phyloP scores from a whole-genome alignment of 176 grass and related monocot genomes.

The Leersia perrieri region DNA sequence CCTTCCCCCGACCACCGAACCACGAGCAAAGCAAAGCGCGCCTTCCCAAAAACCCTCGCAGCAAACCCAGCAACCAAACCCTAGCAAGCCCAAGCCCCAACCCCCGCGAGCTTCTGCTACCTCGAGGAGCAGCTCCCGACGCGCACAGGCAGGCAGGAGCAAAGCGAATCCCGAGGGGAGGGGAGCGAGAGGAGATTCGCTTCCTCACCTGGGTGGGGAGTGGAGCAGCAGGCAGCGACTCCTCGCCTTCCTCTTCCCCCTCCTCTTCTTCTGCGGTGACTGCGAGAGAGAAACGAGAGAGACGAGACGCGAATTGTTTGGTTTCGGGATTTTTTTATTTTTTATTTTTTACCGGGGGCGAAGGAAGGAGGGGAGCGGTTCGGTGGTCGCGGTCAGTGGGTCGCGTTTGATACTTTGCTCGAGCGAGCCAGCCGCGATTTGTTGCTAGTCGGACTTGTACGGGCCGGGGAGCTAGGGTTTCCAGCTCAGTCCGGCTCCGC shows the following conservation, averaged over 20 bases:
- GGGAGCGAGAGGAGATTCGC: not conserved
- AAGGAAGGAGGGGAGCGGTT: not conserved
- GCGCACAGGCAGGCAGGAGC: not conserved
- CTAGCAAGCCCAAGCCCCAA: slow-evolving; percentile 41
- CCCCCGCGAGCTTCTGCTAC: not conserved
- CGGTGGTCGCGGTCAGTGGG: not conserved
- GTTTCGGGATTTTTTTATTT: not conserved
- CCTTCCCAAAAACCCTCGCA: not conserved
- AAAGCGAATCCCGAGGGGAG: not conserved
- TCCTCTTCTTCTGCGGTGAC: not conserved
- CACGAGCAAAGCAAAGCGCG: not conserved
- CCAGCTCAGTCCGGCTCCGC: too few relatives aligned
- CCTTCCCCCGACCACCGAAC: too few relatives aligned
- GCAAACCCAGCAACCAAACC: slow-evolving; percentile 22
- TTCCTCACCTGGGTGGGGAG: slow-evolving; percentile 6
- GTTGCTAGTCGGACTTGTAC: not conserved
- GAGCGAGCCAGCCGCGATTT: not conserved
- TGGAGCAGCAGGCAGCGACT: not conserved
- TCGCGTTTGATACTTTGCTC: too few relatives aligned
- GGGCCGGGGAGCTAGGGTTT: too few relatives aligned
- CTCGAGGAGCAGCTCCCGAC: too few relatives aligned
- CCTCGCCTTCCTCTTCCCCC: not conserved
- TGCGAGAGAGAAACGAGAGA: not conserved
- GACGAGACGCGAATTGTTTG: slow-evolving; percentile 16
- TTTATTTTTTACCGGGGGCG: not conserved